phyloP scores from a whole-genome alignment of 305 asterid genomes.

The Coffea humblotiana region DNA sequence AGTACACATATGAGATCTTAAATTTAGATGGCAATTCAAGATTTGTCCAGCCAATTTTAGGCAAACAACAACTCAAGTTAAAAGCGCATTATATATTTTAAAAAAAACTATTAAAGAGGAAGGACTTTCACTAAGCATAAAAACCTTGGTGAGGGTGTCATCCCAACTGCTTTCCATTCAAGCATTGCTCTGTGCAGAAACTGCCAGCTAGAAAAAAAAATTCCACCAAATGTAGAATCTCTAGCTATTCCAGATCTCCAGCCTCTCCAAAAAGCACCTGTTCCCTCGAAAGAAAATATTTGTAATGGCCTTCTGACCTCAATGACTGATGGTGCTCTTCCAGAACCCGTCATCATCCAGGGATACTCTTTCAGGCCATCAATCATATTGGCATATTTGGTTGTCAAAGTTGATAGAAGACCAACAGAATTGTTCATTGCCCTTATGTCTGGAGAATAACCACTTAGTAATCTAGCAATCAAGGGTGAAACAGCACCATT shows the following conservation, averaged over 20 bases:
- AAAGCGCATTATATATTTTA: not conserved
- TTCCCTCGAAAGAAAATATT: constrained; percentile 77
- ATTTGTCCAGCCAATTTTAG: not conserved
- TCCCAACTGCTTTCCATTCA: constrained; percentile 92
- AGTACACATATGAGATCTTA: not conserved
- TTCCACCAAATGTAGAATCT: constrained; percentile 85
- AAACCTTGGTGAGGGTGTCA: constrained; percentile 89
- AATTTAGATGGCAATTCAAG: not conserved
- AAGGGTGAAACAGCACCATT: constrained; percentile 49
- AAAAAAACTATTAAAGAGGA: not conserved
- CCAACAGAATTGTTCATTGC: constrained; percentile 62
- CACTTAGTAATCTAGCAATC: constrained; percentile 62
- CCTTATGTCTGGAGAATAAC: constrained; percentile 57
- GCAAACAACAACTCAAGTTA: not conserved
- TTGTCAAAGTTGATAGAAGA: constrained; percentile 67
- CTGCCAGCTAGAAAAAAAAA: constrained; percentile 92
- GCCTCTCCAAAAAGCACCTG: constrained; percentile 87
- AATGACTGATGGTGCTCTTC: constrained; percentile 74
- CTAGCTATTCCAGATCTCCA: constrained; percentile 78
- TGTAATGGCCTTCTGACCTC: constrained; percentile 61
- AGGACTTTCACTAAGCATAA: not conserved
- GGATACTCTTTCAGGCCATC: constrained; percentile 82
- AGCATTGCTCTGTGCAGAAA: constrained; percentile 64
- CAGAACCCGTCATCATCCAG: constrained; percentile 98
- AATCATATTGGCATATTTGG: constrained; percentile 51